Base-by-base conservation (phyloP, 208 protist genomes). In the Acanthamoeba pearcei region DNA sequence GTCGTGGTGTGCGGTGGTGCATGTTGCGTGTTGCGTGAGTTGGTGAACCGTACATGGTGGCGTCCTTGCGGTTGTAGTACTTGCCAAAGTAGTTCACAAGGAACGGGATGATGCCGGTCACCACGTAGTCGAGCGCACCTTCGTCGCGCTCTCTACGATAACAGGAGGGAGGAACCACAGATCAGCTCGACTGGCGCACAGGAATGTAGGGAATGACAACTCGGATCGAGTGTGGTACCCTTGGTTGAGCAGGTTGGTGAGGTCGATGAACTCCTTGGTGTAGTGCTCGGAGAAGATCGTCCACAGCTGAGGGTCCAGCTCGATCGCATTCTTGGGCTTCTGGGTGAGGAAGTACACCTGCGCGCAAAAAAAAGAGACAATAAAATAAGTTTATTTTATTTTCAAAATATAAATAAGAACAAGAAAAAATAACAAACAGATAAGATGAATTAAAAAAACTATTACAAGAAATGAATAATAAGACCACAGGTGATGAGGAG, bases 271-370 rank as follows among this genome's bases (percentile, higher is more conserved):
- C 46, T 91, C 86, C 35, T 91, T 64, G 32, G 46, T n/a, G 35
- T 49, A 91, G 62, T 91, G 86, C 24, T 91, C 86, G 6, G 29
- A 49, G 60, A 74, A 91, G 49, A 91, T 74, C 4, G 35, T 12
- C 86, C 86, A 91, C n/a, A 91, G 46, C 86, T 74, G 29, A 12
- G 86, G 86, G 46, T 91, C 86, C 22, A 72, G 46, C 46, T 91
- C 86, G 32, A 91, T 46, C 13, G 57, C 86, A 9, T 91, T 91
- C 86, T 91, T 91, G 24, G 57, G 86, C 49, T 72, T 64, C 62
- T 91, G 57, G 2, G 86, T 72, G 24, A 91, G 32, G 57, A 91
- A 72, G 46, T 91, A 91, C 10, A 91, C 86, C 83, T 91, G 42
- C 4, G 35, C 35, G 35, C 35, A 38, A 38, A 38, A 38, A 38